These are phyloP conservation scores for Pythium volutum DNA, from an alignment of 352 stramenopile genomes.

Conservation along the genomic window DNA sequence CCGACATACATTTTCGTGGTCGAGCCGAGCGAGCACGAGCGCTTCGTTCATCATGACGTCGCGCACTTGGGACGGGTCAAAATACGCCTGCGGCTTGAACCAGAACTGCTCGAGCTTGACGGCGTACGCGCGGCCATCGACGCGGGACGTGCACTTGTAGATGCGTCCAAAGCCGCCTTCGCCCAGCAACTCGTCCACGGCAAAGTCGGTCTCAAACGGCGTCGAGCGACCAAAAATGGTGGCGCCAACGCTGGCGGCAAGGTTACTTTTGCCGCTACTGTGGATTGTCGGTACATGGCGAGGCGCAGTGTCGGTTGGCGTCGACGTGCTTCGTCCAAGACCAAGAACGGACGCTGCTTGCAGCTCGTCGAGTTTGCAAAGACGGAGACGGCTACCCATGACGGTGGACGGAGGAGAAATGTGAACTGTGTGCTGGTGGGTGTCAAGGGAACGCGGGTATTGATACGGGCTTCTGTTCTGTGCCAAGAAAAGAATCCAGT, in stretches of 20 bases:
- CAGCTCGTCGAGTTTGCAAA: constrained; percentile 25
- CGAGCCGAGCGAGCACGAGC: constrained; percentile 87
- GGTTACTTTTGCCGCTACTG: background rate
- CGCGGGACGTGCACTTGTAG: constrained; percentile 71
- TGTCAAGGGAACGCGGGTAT: background rate
- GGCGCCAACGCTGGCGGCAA: constrained; percentile 8
- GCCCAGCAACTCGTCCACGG: constrained; percentile 58
- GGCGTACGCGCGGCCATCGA: constrained; percentile 70
- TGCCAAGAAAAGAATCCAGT: constrained; percentile 3
- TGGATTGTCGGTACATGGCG: background rate
- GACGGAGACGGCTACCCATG: background rate
- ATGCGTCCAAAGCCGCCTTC: constrained; percentile 78
- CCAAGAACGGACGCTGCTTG: constrained; percentile 33
- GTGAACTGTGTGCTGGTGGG: background rate
- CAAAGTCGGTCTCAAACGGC: constrained; percentile 80
- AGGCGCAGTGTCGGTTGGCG: constrained; percentile 33
- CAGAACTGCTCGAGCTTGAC: constrained; percentile 83
- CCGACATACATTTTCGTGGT: constrained; percentile 94
- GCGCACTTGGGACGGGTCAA: constrained; percentile 77
- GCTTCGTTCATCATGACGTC: constrained; percentile 93
- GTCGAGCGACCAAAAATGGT: constrained; percentile 63
- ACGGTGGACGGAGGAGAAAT: background rate
- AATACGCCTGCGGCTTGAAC: constrained; percentile 81
- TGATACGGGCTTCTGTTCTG: background rate
- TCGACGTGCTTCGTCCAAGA: constrained; percentile 57